A percentile compares a stretch with the other conserved stretches of the same genome.
Conservation (phyloP, 352 stramenopile species). For the Poterioochromonas sp. region DNA sequence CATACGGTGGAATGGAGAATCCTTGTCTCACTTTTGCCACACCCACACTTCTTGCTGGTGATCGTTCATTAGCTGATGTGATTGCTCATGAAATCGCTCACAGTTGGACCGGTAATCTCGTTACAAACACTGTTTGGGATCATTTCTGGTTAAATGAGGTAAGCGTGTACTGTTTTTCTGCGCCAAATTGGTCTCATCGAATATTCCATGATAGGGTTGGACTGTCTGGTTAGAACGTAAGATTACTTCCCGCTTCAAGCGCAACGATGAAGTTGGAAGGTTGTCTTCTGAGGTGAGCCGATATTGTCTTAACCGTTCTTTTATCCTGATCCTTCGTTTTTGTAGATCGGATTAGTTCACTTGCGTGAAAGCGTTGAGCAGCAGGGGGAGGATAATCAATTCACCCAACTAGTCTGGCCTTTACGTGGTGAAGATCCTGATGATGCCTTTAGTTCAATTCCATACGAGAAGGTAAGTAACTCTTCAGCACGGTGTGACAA, state of each 20-base stretch:
- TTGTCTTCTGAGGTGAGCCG: background rate
- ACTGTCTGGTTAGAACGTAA: conserved; percentile 94
- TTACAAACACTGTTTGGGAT: conserved; percentile 87
- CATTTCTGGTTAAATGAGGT: conserved; percentile 99
- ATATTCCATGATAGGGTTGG: too few species aligned
- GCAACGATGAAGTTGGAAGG: background rate
- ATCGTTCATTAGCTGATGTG: conserved; percentile 85
- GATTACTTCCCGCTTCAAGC: conserved; percentile 50
- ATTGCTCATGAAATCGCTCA: conserved; percentile 94
- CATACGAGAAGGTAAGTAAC: conserved; percentile 85
- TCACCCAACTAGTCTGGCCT: conserved; percentile 73
- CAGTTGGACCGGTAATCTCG: conserved; percentile 90
- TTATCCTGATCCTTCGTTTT: background rate
- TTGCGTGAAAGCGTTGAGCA: conserved; percentile 46
- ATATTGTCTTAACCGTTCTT: background rate
- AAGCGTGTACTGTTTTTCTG: too few species aligned
- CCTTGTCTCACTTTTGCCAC: conserved; percentile 86
- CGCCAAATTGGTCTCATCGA: too few species aligned
- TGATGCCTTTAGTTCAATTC: conserved; percentile 82
- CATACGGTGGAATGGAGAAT: conserved; percentile 98
- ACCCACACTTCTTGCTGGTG: conserved; percentile 83
- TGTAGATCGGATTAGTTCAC: conserved; percentile 49
- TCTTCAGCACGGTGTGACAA: background rate
- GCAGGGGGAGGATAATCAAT: conserved; percentile 57
- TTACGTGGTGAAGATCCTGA: conserved; percentile 82